phyloP scores from a whole-genome alignment of 495 filamentous ascomycete species.

The Xylaria cubensis region DNA sequence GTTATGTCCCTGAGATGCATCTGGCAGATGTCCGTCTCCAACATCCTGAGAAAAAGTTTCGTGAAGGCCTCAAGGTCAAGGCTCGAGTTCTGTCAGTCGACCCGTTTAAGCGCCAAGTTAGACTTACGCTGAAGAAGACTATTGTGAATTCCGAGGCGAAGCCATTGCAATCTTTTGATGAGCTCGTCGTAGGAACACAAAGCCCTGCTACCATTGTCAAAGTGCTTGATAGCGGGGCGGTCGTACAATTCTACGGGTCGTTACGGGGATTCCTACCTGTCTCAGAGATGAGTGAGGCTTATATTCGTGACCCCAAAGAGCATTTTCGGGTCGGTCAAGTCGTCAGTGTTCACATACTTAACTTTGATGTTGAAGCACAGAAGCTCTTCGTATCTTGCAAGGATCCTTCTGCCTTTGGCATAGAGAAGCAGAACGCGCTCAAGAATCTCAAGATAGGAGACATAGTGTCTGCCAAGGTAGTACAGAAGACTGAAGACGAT shows the following conservation, averaged over 20 bases:
- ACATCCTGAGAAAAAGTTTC: slow-evolving; percentile 95
- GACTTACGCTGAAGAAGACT: slow-evolving; percentile 93
- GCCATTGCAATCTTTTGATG: slow-evolving; percentile 76
- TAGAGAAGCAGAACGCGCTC: slow-evolving; percentile 76
- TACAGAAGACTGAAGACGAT: slow-evolving; percentile 83
- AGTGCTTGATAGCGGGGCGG: slow-evolving; percentile 75
- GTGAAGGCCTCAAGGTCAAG: slow-evolving; percentile 82
- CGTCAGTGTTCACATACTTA: slow-evolving; percentile 82
- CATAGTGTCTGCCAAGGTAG: slow-evolving; percentile 76
- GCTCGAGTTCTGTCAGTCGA: slow-evolving; percentile 84
- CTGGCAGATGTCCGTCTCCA: slow-evolving; percentile 85
- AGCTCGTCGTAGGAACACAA: slow-evolving; percentile 71
- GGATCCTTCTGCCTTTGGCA: slow-evolving; percentile 76
- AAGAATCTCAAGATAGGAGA: slow-evolving; percentile 72
- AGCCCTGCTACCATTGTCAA: slow-evolving; percentile 85
- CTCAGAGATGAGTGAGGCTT: slow-evolving; percentile 97
- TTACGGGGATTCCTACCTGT: slow-evolving; percentile 87
- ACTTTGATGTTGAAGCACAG: slow-evolving; percentile 71
- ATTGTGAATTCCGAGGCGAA: slow-evolving; percentile 84
- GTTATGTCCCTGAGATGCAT: slow-evolving; percentile 85
- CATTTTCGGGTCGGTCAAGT: slow-evolving; percentile 92
- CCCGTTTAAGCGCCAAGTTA: slow-evolving; percentile 74
- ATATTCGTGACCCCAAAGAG: slow-evolving; percentile 83
- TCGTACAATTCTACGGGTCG: slow-evolving; percentile 90
- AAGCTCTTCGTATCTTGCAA: slow-evolving; percentile 92